A percentile compares a stretch with the other conserved stretches of the same genome.
phyloP scores from a whole-genome alignment of 768 basidiomycete genomes.

The Cystobasidium ongulense region DNA sequence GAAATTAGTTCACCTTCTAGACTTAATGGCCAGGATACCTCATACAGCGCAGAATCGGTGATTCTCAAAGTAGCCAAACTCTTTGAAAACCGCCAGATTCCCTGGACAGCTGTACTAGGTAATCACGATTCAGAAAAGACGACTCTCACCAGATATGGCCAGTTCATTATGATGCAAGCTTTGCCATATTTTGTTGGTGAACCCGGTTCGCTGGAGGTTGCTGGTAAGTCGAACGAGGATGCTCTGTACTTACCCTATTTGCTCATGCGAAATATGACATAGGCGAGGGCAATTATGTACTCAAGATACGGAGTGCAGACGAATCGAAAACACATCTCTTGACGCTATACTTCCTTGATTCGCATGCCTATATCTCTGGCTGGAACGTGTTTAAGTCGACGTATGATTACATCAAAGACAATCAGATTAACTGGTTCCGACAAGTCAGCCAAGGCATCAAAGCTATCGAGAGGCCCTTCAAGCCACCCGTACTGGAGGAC shows the following conservation, averaged over 20 bases:
- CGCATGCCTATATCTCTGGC: constrained; percentile 30
- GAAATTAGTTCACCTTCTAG: not conserved
- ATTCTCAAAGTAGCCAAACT: constrained; percentile 77
- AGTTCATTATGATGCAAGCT: constrained; percentile 59
- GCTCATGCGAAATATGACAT: not conserved
- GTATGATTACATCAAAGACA: constrained; percentile 40
- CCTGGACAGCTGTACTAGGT: constrained; percentile 88
- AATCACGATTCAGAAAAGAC: constrained; percentile 79
- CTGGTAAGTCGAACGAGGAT: constrained; percentile 48
- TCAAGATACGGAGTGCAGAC: constrained; percentile 31
- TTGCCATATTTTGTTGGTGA: constrained; percentile 79
- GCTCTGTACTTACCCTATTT: not conserved
- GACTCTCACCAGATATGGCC: constrained; percentile 56
- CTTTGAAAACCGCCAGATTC: constrained; percentile 65
- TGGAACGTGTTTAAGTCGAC: not conserved
- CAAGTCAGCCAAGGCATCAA: constrained; percentile 2
- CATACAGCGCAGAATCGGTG: constrained; percentile 81
- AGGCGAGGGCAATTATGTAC: constrained; percentile 70
- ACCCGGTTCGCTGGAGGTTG: constrained; percentile 69
- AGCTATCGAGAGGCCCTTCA: constrained; percentile 29
- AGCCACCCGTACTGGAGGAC: constrained; percentile 30
- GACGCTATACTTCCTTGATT: constrained; percentile 42
- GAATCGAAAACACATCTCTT: constrained; percentile 33
- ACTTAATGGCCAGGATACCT: constrained; percentile 78
- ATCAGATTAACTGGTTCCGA: constrained; percentile 41